Percentiles rank a stretch among this genome's conserved stretches.
Evolutionary conservation across 2,329 filamentous ascomycete species (phyloP).

Genomic region (Trichothecium sympodiale): DNA sequence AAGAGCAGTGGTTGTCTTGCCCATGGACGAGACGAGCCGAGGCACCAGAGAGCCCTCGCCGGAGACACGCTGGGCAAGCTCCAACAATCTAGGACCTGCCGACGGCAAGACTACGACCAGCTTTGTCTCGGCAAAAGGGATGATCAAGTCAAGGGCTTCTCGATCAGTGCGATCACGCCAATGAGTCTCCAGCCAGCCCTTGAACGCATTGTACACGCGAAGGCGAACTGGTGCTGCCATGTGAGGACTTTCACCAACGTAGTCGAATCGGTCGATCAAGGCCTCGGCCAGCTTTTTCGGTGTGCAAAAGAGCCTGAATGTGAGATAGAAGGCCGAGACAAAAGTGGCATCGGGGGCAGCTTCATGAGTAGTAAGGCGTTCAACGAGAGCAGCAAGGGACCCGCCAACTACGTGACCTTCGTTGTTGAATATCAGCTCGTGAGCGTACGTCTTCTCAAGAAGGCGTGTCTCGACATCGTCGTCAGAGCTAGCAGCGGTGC

Average conservation of each 20-base stretch:
- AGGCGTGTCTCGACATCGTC: conserved; percentile 73
- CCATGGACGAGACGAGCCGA: conserved; percentile 72
- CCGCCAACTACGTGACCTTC: conserved; percentile 92
- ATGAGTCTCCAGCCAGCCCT: conserved; percentile 93
- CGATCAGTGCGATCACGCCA: conserved; percentile 79
- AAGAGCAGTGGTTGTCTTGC: conserved; percentile 72
- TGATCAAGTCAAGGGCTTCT: conserved; percentile 63
- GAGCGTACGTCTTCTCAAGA: conserved; percentile 84
- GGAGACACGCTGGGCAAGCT: conserved; percentile 69
- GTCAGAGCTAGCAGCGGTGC: conserved; percentile 51
- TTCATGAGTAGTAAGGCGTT: conserved; percentile 86
- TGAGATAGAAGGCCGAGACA: conserved; percentile 90
- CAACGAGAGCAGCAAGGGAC: conserved; percentile 81
- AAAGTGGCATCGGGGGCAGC: conserved; percentile 87
- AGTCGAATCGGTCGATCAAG: conserved; percentile 86
- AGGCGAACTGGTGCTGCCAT: conserved; percentile 72
- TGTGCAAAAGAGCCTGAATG: conserved; percentile 85
- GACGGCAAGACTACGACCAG: conserved; percentile 59
- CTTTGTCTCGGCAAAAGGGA: conserved; percentile 66
- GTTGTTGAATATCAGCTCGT: conserved; percentile 88
- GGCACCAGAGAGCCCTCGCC: conserved; percentile 68
- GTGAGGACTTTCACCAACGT: conserved; percentile 67
- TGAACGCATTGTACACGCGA: conserved; percentile 92
- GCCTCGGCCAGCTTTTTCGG: conserved; percentile 68
- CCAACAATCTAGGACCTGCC: conserved; percentile 69